phyloP scores from a whole-genome alignment of 306 rosid species.

The Carpinus fangiana region DNA sequence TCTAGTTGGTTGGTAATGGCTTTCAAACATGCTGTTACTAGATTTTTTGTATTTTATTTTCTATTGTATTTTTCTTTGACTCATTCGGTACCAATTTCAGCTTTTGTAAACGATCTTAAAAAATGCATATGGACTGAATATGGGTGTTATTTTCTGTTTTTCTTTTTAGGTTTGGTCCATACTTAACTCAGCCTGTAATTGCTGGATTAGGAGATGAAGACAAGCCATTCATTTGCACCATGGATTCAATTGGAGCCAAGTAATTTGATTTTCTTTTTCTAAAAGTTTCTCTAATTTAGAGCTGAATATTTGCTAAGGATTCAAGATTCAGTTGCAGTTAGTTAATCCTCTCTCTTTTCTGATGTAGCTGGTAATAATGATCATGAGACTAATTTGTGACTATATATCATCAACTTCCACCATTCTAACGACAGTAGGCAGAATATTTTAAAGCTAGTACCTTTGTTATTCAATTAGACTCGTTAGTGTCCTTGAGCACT shows the following conservation, averaged over 20 bases:
- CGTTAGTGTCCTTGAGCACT: neutral
- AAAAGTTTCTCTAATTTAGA: neutral
- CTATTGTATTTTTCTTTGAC: neutral
- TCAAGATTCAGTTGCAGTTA: neutral
- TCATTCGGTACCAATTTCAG: neutral
- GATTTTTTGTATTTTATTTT: neutral
- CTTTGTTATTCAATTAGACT: neutral
- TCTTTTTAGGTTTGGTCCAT: conserved; percentile 82
- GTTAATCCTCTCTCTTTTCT: neutral
- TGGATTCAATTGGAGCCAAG: conserved; percentile 98
- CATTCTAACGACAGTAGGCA: neutral
- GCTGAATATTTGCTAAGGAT: neutral
- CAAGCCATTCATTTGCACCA: conserved; percentile 94
- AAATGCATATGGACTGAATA: neutral
- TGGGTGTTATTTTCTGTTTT: neutral
- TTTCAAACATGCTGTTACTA: neutral
- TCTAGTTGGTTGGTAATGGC: neutral
- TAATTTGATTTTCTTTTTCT: conserved; percentile 37
- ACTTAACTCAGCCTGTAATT: conserved; percentile 93
- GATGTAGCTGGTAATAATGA: neutral
- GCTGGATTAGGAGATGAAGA: conserved; percentile 90
- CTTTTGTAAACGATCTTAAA: neutral
- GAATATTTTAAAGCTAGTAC: neutral
- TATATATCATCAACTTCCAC: neutral
- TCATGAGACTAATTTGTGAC: neutral